Percentiles rank a stretch among this genome's conserved stretches.
Conservation (phyloP, 345 rosid genomes). For the Brassica napus region Da-Ae NC_063448.1:781001-781500, state of each 20-base stretch:
- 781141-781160: background rate
- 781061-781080: background rate
- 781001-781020: background rate
- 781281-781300: conserved; percentile 38
- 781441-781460: background rate
- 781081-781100: background rate
- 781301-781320: conserved; percentile 1
- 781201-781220: conserved; percentile 27
- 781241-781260: conserved; percentile 17
- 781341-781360: conserved; percentile 43
- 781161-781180: background rate
- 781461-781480: conserved; percentile 31
- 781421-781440: background rate
- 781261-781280: conserved; percentile 22
- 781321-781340: conserved; percentile 24
- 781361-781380: conserved; percentile 33
- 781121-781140: background rate
- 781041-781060: background rate
- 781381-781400: background rate
- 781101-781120: too few relatives aligned
- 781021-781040: background rate
- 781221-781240: conserved; percentile 29
- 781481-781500: background rate
- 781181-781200: background rate
- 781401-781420: background rate